A percentile compares a stretch with the other conserved stretches of the same genome.
phyloP scores from a whole-genome alignment of 1,284 basidiomycete genomes.

The Mycosarcoma maydis region DNA sequence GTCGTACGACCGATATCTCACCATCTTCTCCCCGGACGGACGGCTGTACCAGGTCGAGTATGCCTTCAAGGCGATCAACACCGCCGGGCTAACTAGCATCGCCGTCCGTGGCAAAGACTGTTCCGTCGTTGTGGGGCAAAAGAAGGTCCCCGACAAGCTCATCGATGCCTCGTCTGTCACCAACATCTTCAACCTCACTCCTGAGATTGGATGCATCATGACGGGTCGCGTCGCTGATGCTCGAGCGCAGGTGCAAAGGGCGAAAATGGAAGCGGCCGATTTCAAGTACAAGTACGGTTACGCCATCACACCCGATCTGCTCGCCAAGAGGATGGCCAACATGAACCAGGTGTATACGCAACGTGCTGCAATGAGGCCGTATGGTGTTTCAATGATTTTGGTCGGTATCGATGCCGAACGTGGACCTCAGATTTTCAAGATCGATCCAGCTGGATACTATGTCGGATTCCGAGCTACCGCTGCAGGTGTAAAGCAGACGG shows the following conservation, averaged over 20 bases:
- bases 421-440: conserved; percentile 91
- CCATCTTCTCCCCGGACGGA: conserved; percentile 66
- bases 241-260: conserved; percentile 86
- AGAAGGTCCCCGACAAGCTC: conserved; percentile 98
- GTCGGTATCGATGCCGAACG: conserved; percentile 90
- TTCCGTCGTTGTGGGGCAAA: conserved; percentile 94
- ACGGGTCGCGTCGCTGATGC: conserved; percentile 96
- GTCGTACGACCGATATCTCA: conserved; percentile 66
- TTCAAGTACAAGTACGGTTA: conserved; percentile 97
- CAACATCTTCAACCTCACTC: conserved; percentile 94
- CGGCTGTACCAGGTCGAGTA: conserved; percentile 71
- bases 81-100: conserved; percentile 92
- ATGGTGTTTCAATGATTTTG: conserved; percentile 96
- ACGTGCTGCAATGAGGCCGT: conserved; percentile 93
- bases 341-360: conserved; percentile 99
- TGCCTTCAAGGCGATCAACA: conserved; percentile 99
- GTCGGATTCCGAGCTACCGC: conserved; percentile 97
- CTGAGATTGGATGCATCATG: conserved; percentile 96
- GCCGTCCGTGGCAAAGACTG: conserved; percentile 94
- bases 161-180: conserved; percentile 94
- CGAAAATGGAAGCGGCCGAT: conserved; percentile 88
- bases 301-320: conserved; percentile 93
- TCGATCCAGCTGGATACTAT: conserved; percentile 98
- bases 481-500: conserved; percentile 96
- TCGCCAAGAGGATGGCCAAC: conserved; percentile 93